These are phyloP conservation scores for Geranomyces michiganensis DNA, from an alignment of 192 early-diverging fungal genomes.

Conservation along the genomic window DNA sequence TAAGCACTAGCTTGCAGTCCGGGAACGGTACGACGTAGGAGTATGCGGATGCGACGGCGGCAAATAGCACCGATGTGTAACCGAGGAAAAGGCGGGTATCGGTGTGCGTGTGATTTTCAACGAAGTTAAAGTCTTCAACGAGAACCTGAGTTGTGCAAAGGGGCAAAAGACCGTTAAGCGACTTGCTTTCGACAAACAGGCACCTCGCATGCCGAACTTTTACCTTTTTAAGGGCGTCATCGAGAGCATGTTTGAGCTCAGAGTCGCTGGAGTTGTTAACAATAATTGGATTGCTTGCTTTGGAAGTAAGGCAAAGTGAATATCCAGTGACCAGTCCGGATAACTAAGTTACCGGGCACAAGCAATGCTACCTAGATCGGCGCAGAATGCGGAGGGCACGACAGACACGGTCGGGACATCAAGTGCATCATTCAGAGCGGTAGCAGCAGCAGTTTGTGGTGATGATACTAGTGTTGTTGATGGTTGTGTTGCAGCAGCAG, in stretches of 20 bases:
- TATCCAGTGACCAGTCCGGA: too few species aligned
- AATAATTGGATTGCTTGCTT: conserved; percentile 8
- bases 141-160: conserved; percentile 45
- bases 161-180: neutral
- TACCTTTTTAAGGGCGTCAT: conserved; percentile 46
- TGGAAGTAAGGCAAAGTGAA: neutral
- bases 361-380: too few species aligned
- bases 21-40: conserved; percentile 48
- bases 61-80: conserved; percentile 73
- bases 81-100: conserved; percentile 83
- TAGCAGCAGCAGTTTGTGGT: too few species aligned
- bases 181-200: neutral
- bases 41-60: conserved; percentile 58
- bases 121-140: conserved; percentile 40
- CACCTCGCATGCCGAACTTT: neutral
- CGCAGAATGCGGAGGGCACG: too few species aligned
- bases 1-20: conserved; percentile 40
- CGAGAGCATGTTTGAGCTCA: conserved; percentile 51
- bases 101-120: conserved; percentile 75
- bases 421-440: too few species aligned
- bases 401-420: too few species aligned
- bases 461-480: too few species aligned
- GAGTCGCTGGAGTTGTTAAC: conserved; percentile 42
- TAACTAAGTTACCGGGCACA: too few species aligned
- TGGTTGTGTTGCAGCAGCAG: too few species aligned